Evolutionary conservation across 176 grass and related monocot genomes (phyloP).

Genomic region (Coix lacrymajobi): DNA sequence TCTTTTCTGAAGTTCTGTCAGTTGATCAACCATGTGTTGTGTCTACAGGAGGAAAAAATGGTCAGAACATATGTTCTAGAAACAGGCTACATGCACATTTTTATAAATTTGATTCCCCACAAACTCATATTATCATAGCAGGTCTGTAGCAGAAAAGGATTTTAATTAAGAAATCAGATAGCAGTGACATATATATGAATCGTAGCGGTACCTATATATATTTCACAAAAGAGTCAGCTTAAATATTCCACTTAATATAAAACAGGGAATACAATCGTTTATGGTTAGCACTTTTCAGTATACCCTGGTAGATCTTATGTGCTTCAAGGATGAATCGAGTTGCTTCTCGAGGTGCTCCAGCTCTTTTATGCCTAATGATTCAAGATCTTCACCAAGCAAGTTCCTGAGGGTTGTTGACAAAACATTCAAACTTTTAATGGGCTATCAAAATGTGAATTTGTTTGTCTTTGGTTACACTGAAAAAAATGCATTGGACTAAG

Average conservation of each 20-base stretch:
- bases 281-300: slow-evolving; percentile 5
- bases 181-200: background rate
- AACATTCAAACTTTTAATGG: background rate
- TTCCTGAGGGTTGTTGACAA: slow-evolving; percentile 48
- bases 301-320: slow-evolving; percentile 93
- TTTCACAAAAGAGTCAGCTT: background rate
- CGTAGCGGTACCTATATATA: background rate
- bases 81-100: background rate
- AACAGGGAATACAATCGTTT: background rate
- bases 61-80: background rate
- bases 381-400: slow-evolving; percentile 87
- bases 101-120: background rate
- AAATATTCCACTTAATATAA: background rate
- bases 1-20: slow-evolving; percentile 63
- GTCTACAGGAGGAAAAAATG: slow-evolving; percentile 40
- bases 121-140: background rate
- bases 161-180: background rate
- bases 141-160: background rate
- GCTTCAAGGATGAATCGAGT: slow-evolving; percentile 83
- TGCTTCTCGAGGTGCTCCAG: slow-evolving; percentile 84
- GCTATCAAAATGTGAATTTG: background rate
- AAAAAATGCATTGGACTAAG: background rate
- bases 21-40: slow-evolving; percentile 62
- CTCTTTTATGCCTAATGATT: slow-evolving; percentile 51
- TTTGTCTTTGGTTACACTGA: background rate